phyloP scores from a whole-genome alignment of 2,329 filamentous ascomycete genomes.

The Talaromyces verruculosus region DNA sequence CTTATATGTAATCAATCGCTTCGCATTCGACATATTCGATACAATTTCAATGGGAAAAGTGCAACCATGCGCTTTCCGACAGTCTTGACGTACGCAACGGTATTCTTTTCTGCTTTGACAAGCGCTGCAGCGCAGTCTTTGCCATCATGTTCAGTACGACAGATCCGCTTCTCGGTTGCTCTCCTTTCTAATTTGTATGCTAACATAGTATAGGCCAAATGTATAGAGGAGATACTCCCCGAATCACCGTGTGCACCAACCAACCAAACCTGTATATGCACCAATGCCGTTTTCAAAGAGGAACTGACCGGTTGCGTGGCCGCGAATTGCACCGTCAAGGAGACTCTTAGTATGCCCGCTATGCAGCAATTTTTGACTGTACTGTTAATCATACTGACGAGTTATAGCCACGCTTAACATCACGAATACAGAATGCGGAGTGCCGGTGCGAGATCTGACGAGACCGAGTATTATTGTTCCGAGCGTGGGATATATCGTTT shows the following conservation, averaged over 20 bases:
- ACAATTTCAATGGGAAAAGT: not conserved
- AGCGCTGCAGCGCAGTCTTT: not conserved
- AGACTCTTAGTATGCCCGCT: not conserved
- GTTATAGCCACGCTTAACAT: not conserved
- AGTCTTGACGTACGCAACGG: not conserved
- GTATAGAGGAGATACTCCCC: not conserved
- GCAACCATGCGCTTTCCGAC: not conserved
- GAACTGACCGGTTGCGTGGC: conserved; percentile 4
- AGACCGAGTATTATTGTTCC: not conserved
- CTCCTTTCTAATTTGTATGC: not conserved
- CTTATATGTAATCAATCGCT: not conserved
- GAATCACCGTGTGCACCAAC: conserved; percentile 2
- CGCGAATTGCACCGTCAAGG: conserved; percentile 7
- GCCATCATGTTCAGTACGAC: not conserved
- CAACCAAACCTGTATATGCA: conserved; percentile 15
- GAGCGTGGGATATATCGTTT: not conserved
- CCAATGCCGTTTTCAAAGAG: not conserved
- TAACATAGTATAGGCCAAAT: not conserved
- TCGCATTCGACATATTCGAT: not conserved
- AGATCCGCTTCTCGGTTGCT: not conserved
- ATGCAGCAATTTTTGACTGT: not conserved
- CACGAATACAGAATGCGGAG: conserved; percentile 12
- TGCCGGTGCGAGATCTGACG: conserved; percentile 7
- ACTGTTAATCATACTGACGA: not conserved
- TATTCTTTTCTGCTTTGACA: not conserved